These are phyloP conservation scores for Penicillium sp. DNA, from an alignment of 2,329 filamentous ascomycete species.

Conservation along the genomic window DNA sequence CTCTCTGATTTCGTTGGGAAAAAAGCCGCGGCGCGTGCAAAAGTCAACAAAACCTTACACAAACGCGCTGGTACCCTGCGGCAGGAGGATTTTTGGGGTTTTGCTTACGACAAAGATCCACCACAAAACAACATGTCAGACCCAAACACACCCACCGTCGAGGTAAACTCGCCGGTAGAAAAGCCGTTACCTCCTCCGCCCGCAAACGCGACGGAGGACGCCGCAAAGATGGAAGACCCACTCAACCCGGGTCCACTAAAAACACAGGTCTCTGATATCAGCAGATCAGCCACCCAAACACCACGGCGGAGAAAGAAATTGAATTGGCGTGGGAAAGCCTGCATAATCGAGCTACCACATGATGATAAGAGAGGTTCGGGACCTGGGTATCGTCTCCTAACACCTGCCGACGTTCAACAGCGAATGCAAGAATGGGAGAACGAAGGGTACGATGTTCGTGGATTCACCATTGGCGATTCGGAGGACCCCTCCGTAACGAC, in stretches of 20 bases:
- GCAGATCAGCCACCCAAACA: constrained; percentile 28
- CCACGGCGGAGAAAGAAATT: constrained; percentile 65
- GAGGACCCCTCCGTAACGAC: constrained; percentile 28
- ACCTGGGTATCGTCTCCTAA: constrained; percentile 39
- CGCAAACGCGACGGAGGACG: constrained; percentile 12
- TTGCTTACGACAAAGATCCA: constrained; percentile 45
- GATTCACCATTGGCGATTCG: constrained; percentile 39
- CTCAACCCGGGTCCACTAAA: constrained; percentile 13
- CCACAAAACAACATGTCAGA: constrained; percentile 37
- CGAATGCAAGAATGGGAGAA: constrained; percentile 44
- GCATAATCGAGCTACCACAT: constrained; percentile 67
- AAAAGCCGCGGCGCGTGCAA: constrained; percentile 27
- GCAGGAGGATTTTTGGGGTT: constrained; percentile 48
- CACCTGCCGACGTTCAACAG: constrained; percentile 39
- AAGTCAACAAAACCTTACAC: constrained; percentile 36
- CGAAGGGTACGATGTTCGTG: constrained; percentile 45
- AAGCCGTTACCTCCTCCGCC: constrained; percentile 44
- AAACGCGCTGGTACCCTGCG: constrained; percentile 45
- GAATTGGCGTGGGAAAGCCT: constrained; percentile 72
- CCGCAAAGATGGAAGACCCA: constrained; percentile 5
- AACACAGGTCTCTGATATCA: constrained; percentile 19
- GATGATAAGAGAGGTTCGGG: constrained; percentile 64
- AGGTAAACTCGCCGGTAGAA: constrained; percentile 35
- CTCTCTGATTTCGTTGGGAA: constrained; percentile 37
- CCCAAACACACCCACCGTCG: constrained; percentile 20